Evolutionary conservation across 2,329 filamentous ascomycete species (phyloP), one percentile per base, ranked within the genome.

Genomic region (Fusarium armeniacum): DNA sequence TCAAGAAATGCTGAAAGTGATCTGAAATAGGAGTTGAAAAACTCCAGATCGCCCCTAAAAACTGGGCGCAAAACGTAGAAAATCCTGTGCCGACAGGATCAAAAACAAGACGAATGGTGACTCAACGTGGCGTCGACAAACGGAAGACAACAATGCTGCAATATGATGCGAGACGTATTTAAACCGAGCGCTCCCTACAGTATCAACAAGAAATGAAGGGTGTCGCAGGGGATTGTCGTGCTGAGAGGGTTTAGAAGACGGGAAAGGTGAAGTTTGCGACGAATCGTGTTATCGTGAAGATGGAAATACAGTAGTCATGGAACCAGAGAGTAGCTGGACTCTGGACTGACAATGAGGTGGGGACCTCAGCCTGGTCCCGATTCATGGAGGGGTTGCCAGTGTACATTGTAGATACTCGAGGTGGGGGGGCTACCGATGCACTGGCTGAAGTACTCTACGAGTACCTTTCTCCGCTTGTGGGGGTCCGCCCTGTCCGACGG

Each of bases 241-340:
- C 52, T 50, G 51, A 16, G 54, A 43, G 28, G 51, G 32, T 47
- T 53, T 41, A 20, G 46, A 33, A 49, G 44, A 45, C 35, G 30
- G 47, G 47, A 63, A 55, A 52, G 64, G 33, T 61, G 40, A 70
- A 56, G 49, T 49, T 55, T 59, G 65, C 58, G 71, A 65, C 59
- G 52, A 51, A 68, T 54, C 62, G 63, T 68, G 69, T 68, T 70
- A 63, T 70, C 55, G 67, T 67, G 66, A 73, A 58, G 65, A 71
- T 72, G 63, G 38, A 35, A 68, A 65, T 60, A 51, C 65, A 66
- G 47, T 45, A 70, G 69, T 63, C 56, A 72, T 73, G 61, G 71
- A 69, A 64, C 28, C 41, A 32, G 24, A 22, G 54, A 53, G 44
- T 26, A 55, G 57, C 35, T 70, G 54, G 33, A 58, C 52, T 47